Conservation (phyloP, 305 asterid species). For the Fraxinus xanthoxyloides region DNA sequence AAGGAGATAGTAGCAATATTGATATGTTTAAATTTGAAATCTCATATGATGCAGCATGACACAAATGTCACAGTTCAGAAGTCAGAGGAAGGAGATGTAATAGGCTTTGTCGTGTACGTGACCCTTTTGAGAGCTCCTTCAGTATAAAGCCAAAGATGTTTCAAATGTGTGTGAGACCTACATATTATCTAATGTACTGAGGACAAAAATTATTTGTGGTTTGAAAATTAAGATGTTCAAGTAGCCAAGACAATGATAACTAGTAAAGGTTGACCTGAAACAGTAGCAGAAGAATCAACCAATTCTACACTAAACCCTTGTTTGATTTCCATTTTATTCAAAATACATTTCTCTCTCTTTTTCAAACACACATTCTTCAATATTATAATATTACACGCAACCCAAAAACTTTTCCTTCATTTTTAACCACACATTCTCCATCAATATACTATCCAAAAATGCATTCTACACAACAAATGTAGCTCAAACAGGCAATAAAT, state of each 20-base stretch:
- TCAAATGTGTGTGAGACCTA: not conserved
- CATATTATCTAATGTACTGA: not conserved
- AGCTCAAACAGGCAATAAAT: not conserved
- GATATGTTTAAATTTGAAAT: not conserved
- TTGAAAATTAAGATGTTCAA: constrained; percentile 11
- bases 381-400: too few relatives aligned
- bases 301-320: not conserved
- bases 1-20: not conserved
- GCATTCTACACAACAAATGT: too few relatives aligned
- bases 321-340: too few relatives aligned
- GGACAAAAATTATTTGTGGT: constrained; percentile 1
- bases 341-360: too few relatives aligned
- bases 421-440: too few relatives aligned
- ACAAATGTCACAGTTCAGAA: not conserved
- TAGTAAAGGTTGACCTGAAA: not conserved
- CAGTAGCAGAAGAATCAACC: constrained; percentile 1
- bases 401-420: too few relatives aligned
- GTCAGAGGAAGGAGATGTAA: not conserved
- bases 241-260: not conserved
- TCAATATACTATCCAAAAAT: too few relatives aligned
- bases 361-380: too few relatives aligned
- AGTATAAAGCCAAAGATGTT: not conserved
- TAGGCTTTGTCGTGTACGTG: not conserved
- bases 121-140: constrained; percentile 9
- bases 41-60: not conserved